Evolutionary conservation across 495 filamentous ascomycete species (phyloP).

Genomic region (Neurospora sp.): DNA sequence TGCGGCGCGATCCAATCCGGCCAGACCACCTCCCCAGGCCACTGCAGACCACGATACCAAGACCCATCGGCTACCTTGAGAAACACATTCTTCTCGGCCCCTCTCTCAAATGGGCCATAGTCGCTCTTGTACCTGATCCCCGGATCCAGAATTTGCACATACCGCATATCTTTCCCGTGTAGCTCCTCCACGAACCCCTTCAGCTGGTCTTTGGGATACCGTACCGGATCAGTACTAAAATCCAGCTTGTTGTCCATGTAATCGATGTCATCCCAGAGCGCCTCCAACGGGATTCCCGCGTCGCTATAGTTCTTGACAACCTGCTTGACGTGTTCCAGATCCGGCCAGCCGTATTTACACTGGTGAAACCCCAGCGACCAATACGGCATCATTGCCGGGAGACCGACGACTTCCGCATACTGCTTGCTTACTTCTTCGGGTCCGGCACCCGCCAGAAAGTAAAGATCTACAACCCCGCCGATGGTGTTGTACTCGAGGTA

Average conservation of each 20-base stretch:
- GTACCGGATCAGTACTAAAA: slow-evolving; percentile 63
- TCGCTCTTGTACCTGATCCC: slow-evolving; percentile 52
- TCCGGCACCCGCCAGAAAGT: slow-evolving; percentile 74
- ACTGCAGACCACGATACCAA: slow-evolving; percentile 67
- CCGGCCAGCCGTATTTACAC: slow-evolving; percentile 72
- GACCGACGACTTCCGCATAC: slow-evolving; percentile 61
- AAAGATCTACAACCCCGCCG: slow-evolving; percentile 76
- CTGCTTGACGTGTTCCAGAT: slow-evolving; percentile 62
- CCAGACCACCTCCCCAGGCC: slow-evolving; percentile 73
- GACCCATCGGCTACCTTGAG: slow-evolving; percentile 53
- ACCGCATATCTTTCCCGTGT: slow-evolving; percentile 64
- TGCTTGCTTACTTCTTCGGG: slow-evolving; percentile 61
- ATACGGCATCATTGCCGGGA: slow-evolving; percentile 72
- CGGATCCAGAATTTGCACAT: slow-evolving; percentile 82
- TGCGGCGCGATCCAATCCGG: slow-evolving; percentile 76
- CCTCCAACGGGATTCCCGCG: slow-evolving; percentile 73
- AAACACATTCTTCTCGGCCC: slow-evolving; percentile 50
- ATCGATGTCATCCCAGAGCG: slow-evolving; percentile 85
- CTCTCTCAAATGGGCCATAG: slow-evolving; percentile 56
- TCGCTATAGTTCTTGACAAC: slow-evolving; percentile 70
- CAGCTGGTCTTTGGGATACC: slow-evolving; percentile 58
- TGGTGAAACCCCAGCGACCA: slow-evolving; percentile 83
- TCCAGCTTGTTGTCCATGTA: slow-evolving; percentile 57
- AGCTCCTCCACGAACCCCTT: slow-evolving; percentile 58
- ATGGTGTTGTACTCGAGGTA: slow-evolving; percentile 80